These are phyloP conservation scores for Wolfiporia cocos DNA, from an alignment of 1,284 basidiomycete genomes.

Conservation along the genomic window DNA sequence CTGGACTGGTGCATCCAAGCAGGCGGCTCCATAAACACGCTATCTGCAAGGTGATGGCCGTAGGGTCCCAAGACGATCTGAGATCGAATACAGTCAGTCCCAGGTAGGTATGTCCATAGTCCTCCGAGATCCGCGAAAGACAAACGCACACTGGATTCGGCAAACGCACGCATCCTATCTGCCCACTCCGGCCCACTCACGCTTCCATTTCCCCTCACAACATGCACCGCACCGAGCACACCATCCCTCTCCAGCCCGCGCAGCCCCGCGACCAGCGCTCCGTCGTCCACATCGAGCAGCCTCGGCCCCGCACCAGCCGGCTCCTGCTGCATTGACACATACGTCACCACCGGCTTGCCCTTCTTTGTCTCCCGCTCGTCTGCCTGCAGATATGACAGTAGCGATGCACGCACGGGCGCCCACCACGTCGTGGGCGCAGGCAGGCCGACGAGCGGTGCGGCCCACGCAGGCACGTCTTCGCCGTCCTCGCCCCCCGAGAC, in stretches of 20 bases:
- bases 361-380: constrained; percentile 18
- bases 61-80: constrained; percentile 72
- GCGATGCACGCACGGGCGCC: constrained; percentile 46
- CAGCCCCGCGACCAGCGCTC: constrained; percentile 43
- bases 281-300: constrained; percentile 45
- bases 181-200: constrained; percentile 39
- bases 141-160: constrained; percentile 61
- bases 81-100: too few species aligned
- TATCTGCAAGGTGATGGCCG: constrained; percentile 67
- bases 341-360: constrained; percentile 56
- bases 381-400: constrained; percentile 21
- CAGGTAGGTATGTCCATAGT: too few species aligned
- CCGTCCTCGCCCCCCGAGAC: constrained; percentile 13
- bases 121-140: constrained; percentile 3
- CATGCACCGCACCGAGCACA: constrained; percentile 56
- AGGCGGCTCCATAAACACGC: constrained; percentile 64
- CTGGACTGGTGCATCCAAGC: not conserved
- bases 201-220: constrained; percentile 49
- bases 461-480: constrained; percentile 37
- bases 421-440: constrained; percentile 61
- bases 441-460: constrained; percentile 57
- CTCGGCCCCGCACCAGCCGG: constrained; percentile 34
- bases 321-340: constrained; percentile 62
- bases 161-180: constrained; percentile 58
- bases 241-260: constrained; percentile 47